Base-by-base conservation (phyloP, 805 yeast genomes). In the Saccharomycopsis schoenii region DNA sequence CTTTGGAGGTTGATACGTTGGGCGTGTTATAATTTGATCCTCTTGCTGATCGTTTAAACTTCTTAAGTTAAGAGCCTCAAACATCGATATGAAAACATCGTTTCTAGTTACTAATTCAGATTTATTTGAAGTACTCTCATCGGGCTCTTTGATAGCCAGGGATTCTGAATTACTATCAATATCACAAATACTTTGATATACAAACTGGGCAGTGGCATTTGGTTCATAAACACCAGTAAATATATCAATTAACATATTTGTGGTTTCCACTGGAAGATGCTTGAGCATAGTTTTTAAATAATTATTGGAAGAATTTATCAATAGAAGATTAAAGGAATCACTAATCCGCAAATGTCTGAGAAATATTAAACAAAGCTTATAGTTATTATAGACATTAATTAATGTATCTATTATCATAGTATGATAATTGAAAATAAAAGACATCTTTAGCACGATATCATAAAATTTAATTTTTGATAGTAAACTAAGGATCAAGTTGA, bases 1-100 rank as follows among this genome's bases (percentile, higher is more conserved):
- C 58, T 85, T 80, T 2, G 99, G 99, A 1, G 98, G 97, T 58
- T 86, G 85, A 71, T 94, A 94, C 0, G 94, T 88, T 15, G 92
- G 86, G 43, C 68, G 77, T 37, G n/a, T 62, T 29, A 21, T 11
- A 19, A 17, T 36, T 40, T 47, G 37, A 58, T 37, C 56, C 65
- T 37, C 50, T 50, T 58, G 50, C 12, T 21, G 10, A 60, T 65
- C 62, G 5, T 50, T 57, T 21, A 51, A 66, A 17, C 24, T 47
- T 47, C 52, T 47, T 21, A 64, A n/a, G 34, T 47, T 47, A 1
- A 47, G 52, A 1, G 34, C 52, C 14, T 47, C 52, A 47, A 47
- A 47, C 52, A 47, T 47, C 21, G 52, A 47, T 8, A 25, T 21
- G 21, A 47, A 47, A 8, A 47, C 52, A 25, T 47, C 52, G 10